Base-by-base conservation (phyloP, 331 rosid species). In the Ulmus americana region DNA sequence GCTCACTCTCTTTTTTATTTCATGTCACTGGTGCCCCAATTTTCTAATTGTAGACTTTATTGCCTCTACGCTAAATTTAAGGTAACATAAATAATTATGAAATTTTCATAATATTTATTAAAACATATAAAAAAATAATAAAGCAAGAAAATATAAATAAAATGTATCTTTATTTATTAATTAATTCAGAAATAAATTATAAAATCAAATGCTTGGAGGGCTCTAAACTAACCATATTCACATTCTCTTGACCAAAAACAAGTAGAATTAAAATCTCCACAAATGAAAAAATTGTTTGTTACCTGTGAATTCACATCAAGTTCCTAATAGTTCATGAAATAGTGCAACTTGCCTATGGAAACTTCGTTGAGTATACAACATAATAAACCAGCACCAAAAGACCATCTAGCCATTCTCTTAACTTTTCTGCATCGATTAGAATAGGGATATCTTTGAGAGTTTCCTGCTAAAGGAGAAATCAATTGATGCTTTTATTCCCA, bases 381-480 rank as follows among this genome's bases (percentile, higher is more conserved):
- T 89, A 89, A 49, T 78, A 88, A 28, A 95, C 81, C 67, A 87
- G 46, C 52, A 46, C 38, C 16, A 89, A 53, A 54, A 94, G 91
- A 56, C 79, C 91, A 72, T 94, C 75, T 71, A 89, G 76, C 44
- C 97, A 95, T 82, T 82, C 87, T 77, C 97, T 85, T 64, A 74
- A 74, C 72, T 75, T 82, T 85, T 94, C 98, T 56, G 95, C 85
- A 14, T 90, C 97, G 70, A 94, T 56, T 61, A 94, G 64, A 76
- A 94, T 82, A 48, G 95, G 81, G 76, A 94, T 87, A 54, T 81
- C 79, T 67, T 57, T 79, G 52, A 46, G 61, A 84, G 72, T 72
- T 20, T 97, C 97, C 98, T 94, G 89, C 47, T 62, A 20, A 2
- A 65, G 12, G 63, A 62, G 69, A 63, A 56, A 42, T 61, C 64